Evolutionary conservation across 1,284 basidiomycete genomes (phyloP).

Genomic region (Inonotus obliquus): DNA sequence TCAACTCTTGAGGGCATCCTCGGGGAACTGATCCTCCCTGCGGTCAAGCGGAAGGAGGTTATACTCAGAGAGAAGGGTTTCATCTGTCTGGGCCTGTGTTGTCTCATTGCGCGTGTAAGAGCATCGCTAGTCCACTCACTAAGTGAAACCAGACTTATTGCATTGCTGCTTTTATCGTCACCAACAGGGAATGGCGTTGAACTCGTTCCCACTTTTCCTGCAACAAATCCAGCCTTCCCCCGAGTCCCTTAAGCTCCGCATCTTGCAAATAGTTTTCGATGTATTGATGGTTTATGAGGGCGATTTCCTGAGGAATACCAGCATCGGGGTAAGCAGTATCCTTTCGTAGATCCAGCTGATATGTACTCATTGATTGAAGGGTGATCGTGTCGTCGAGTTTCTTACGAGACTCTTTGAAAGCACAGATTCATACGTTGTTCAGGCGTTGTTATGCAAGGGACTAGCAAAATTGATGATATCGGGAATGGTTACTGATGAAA

Average conservation of each 20-base stretch:
- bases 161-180: not conserved
- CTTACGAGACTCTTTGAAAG: conserved; percentile 71
- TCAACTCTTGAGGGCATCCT: conserved; percentile 57
- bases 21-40: conserved; percentile 54
- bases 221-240: conserved; percentile 79
- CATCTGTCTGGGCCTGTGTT: conserved; percentile 52
- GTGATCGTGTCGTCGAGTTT: conserved; percentile 68
- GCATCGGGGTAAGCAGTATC: conserved; percentile 41
- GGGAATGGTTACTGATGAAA: conserved; percentile 75
- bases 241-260: conserved; percentile 73
- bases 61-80: conserved; percentile 51
- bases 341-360: not conserved
- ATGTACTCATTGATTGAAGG: conserved; percentile 35
- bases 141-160: not conserved
- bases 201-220: conserved; percentile 89
- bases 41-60: conserved; percentile 51
- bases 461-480: conserved; percentile 88
- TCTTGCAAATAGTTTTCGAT: conserved; percentile 88
- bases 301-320: conserved; percentile 60
- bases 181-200: conserved; percentile 77
- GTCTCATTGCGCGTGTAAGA: conserved; percentile 45
- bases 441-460: conserved; percentile 79
- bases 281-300: conserved; percentile 86
- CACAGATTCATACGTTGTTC: conserved; percentile 73
- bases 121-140: not conserved